Evolutionary conservation across 306 rosid species (phyloP).

Genomic region (Lathyrus aphaca): DNA sequence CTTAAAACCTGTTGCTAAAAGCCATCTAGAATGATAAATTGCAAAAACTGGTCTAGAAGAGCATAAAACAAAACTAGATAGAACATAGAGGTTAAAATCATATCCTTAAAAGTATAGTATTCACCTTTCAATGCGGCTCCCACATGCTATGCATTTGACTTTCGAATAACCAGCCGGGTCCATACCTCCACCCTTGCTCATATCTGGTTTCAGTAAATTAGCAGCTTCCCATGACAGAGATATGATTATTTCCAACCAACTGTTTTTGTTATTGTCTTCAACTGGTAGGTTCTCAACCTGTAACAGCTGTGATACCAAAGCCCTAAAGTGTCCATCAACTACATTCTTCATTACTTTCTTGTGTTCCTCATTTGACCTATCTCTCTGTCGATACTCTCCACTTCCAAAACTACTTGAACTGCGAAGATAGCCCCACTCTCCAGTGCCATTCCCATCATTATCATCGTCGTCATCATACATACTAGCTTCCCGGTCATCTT

Average conservation of each 20-base stretch:
- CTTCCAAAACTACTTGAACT: constrained; percentile 73
- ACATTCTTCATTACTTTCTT: constrained; percentile 74
- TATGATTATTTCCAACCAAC: constrained; percentile 92
- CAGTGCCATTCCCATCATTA: constrained; percentile 56
- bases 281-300: constrained; percentile 81
- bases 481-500: constrained; percentile 77
- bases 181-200: constrained; percentile 92
- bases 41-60: constrained; percentile 37
- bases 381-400: constrained; percentile 71
- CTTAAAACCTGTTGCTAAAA: constrained; percentile 26
- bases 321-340: constrained; percentile 95
- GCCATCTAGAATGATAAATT: constrained; percentile 24
- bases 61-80: constrained; percentile 11
- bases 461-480: constrained; percentile 79
- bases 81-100: constrained; percentile 27
- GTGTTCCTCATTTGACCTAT: constrained; percentile 77
- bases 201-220: constrained; percentile 88
- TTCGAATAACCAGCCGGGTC: constrained; percentile 95
- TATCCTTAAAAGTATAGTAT: constrained; percentile 26
- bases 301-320: constrained; percentile 88
- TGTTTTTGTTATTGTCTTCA: constrained; percentile 57
- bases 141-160: constrained; percentile 91
- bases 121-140: constrained; percentile 74
- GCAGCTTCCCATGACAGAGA: constrained; percentile 98
- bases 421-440: constrained; percentile 81